phyloP scores from a whole-genome alignment of 2,329 filamentous ascomycete species.

The Calonectria honghensis region DNA sequence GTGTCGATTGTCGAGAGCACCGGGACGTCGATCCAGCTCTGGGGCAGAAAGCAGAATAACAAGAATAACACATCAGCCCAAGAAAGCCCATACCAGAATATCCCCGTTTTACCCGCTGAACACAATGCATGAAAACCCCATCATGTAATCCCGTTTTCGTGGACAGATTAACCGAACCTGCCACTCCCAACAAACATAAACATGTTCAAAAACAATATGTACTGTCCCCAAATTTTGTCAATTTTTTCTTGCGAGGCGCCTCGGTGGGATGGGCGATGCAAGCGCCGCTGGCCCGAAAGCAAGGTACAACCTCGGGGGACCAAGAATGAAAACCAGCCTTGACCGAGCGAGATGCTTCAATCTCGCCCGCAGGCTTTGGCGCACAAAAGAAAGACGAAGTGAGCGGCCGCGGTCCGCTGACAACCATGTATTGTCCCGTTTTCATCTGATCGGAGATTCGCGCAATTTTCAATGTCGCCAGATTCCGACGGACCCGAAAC shows the following conservation, averaged over 20 bases:
- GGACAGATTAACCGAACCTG: constrained; percentile 46
- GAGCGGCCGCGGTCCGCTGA: constrained; percentile 39
- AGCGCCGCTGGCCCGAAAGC: background rate
- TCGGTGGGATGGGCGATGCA: background rate
- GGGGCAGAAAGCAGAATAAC: constrained; percentile 40
- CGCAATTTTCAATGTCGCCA: constrained; percentile 29
- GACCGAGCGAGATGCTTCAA: constrained; percentile 32
- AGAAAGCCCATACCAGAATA: constrained; percentile 51
- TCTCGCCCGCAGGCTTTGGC: constrained; percentile 40
- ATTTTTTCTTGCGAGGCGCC: constrained; percentile 34
- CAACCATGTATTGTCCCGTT: constrained; percentile 41
- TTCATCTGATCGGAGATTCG: constrained; percentile 32
- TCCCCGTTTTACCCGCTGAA: constrained; percentile 60
- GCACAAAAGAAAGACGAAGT: constrained; percentile 45
- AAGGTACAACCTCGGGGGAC: constrained; percentile 31
- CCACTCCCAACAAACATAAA: constrained; percentile 51
- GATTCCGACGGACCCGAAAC: background rate
- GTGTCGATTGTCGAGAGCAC: constrained; percentile 36
- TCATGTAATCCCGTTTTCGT: constrained; percentile 59
- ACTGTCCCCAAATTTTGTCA: constrained; percentile 56
- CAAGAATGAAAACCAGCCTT: constrained; percentile 39
- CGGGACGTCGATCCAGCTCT: constrained; percentile 36
- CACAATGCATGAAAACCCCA: constrained; percentile 61
- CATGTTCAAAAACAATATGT: constrained; percentile 52
- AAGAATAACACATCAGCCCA: constrained; percentile 49